Evolutionary conservation across 768 basidiomycete genomes (phyloP), one percentile per base, ranked within the genome.

Genomic region (Albatrellus ellisii): DNA sequence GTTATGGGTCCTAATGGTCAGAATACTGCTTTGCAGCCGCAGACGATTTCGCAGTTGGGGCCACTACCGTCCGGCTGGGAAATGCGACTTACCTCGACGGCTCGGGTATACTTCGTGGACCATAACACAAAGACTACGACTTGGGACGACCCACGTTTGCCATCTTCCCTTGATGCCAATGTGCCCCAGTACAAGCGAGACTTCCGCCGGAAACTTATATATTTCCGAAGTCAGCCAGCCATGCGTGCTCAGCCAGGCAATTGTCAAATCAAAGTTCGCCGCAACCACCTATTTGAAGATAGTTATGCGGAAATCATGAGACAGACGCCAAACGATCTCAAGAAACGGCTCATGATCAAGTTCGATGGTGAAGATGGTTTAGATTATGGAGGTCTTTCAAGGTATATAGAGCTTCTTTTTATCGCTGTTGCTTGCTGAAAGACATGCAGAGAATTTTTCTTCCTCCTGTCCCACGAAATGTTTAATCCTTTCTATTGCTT

Each of bases 121-220:
- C 95, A 99, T 67, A 98, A 98, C 65, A 98, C 95, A 42, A 97
- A 98, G 75, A 99, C 95, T 25, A 99, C 95, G 24, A 99, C 95
- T 1, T 99, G 95, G 95, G 95, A 99, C 60, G 95, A 99, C 59
- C 94, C 94, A 15, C 87, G 95, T 40, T 62, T 89, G 52, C 95
- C 95, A 9, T 95, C 92, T 9, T 87, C 90, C 31, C 68, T 98
- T 46, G 95, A 98, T 59, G 73, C 89, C 34, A 97, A 95, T 54
- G 94, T 98, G 1, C 95, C 95, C 14, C 95, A 99, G 64, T 98
- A 98, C 74, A 98, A 99, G 71, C 91, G 95, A 34, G 95, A 99
- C 69, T 99, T 99, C 72, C 73, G 95, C 53, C 73, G 95, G 63
- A 99, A 99, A 64, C 82, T 99, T 48, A 98, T 99, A 50, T 99